These are phyloP conservation scores for Termitomyces sp. DNA, from an alignment of 768 basidiomycete species.

Conservation along the genomic window DNA sequence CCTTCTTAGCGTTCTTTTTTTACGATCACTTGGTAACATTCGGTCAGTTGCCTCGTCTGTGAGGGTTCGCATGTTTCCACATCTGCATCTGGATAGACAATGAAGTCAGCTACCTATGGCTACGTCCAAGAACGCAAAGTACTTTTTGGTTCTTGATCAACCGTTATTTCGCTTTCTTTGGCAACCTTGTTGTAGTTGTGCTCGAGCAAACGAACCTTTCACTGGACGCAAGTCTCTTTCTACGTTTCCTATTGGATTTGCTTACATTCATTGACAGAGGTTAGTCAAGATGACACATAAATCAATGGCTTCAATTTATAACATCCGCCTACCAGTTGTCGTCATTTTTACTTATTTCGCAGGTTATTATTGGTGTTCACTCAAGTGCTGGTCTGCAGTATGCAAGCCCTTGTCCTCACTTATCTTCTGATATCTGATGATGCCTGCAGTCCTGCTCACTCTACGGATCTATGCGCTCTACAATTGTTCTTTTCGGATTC, in stretches of 20 bases:
- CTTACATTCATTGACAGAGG: constrained; percentile 8
- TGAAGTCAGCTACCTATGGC: constrained; percentile 43
- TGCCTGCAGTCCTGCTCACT: constrained; percentile 31
- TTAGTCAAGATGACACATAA: neutral
- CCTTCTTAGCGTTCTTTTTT: constrained; percentile 29
- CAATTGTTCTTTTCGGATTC: constrained; percentile 29
- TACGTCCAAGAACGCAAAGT: constrained; percentile 30
- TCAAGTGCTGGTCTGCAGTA: constrained; percentile 42
- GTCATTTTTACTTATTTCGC: constrained; percentile 29
- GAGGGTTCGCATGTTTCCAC: neutral
- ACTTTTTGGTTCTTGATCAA: constrained; percentile 43
- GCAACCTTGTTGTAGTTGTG: constrained; percentile 26
- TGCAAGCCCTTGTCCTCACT: constrained; percentile 11
- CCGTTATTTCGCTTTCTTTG: constrained; percentile 41
- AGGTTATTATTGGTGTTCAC: constrained; percentile 36
- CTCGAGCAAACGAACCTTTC: constrained; percentile 24
- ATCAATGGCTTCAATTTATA: neutral
- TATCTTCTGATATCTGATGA: neutral
- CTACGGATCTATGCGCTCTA: constrained; percentile 49
- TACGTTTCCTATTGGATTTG: neutral
- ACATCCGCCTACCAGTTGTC: constrained; percentile 30
- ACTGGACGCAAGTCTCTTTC: constrained; percentile 13
- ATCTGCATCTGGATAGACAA: constrained; percentile 16
- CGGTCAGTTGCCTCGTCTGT: constrained; percentile 16
- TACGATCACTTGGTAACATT: constrained; percentile 34